Base-by-base conservation (phyloP, 108 stramenopile genomes). In the Cylindrotheca fusiformis region DNA sequence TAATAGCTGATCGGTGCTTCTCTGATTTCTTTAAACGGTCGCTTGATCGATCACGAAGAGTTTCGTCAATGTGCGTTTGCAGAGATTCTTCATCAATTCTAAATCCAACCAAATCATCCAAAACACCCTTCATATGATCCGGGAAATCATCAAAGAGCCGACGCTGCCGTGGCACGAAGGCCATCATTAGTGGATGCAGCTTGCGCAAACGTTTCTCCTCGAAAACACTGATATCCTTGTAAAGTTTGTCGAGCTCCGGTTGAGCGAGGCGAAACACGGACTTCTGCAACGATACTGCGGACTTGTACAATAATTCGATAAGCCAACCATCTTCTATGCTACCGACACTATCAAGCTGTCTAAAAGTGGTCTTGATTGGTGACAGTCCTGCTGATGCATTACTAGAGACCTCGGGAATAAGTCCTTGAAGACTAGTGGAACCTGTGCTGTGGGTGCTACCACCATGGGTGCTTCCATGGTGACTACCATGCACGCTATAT, bases 291-390 rank as follows among this genome's bases (percentile, higher is more conserved):
- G 71, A 69, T 44, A 87, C 85, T 17, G 83, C 76, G 61, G 83
- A 76, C 25, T 80, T 74, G 68, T 90, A 90, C n/a, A 71, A 76
- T 82, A 87, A 82, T 75, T 90, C 88, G 17, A 81, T 68, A 22
- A 86, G 65, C 88, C 88, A 90, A 20, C 82, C 83, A 62, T 86
- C 85, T 23, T 85, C 77, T 5, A 89, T 32, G 1, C 41, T 29
- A 4, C 58, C 61, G 14, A 41, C 10, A 41, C 10, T 10, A 14
- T 14, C 36, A 5, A 64, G 52, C 30, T 68, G 61, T 20, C 28
- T 50, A 25, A 75, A 72, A 28, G 63, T 44, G 21, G 33, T 54
- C 45, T 72, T 72, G 5, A 65, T 63, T 30, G 71, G 71, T 3
- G 71, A 72, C 26, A 29, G 23, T 29, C 52, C 55, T n/a, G 63